phyloP scores from a whole-genome alignment of 306 rosid species.

The Acmispon strigosus region DNA sequence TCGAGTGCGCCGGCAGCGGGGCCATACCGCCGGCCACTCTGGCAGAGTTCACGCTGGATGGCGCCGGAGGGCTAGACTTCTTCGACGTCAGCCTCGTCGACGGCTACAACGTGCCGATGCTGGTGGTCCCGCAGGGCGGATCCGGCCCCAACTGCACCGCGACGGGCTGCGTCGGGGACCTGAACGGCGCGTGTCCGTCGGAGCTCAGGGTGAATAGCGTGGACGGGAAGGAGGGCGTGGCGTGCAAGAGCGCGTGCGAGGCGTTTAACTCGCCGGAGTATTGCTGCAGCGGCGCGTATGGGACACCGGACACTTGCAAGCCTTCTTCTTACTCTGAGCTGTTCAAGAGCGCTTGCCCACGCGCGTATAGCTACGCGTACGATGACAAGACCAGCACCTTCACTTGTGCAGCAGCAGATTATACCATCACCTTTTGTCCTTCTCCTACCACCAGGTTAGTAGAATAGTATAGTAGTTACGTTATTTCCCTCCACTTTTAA shows the following conservation, averaged over 20 bases:
- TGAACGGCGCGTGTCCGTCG: constrained; percentile 70
- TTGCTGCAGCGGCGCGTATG: constrained; percentile 73
- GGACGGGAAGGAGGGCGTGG: constrained; percentile 33
- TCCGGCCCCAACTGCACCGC: constrained; percentile 48
- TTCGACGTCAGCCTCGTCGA: constrained; percentile 84
- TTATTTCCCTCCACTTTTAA: not conserved
- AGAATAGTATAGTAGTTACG: not conserved
- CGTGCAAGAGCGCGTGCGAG: constrained; percentile 89
- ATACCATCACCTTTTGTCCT: constrained; percentile 70
- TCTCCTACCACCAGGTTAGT: constrained; percentile 48
- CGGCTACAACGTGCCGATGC: constrained; percentile 79
- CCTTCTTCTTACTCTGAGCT: constrained; percentile 63
- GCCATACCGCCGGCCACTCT: constrained; percentile 79
- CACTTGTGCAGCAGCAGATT: constrained; percentile 67
- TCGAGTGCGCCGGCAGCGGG: constrained; percentile 68
- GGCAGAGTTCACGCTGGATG: constrained; percentile 76
- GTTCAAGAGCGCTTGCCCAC: constrained; percentile 83
- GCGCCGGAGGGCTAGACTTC: constrained; percentile 67
- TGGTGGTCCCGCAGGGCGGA: constrained; percentile 58
- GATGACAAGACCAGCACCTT: constrained; percentile 78
- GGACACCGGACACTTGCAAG: constrained; percentile 53
- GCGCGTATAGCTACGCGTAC: constrained; percentile 85
- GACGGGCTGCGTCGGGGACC: constrained; percentile 63
- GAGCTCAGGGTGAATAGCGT: constrained; percentile 51
- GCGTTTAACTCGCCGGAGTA: constrained; percentile 60